A percentile compares a stretch with the other conserved stretches of the same genome.
Evolutionary conservation across 306 rosid genomes (phyloP).

Genomic region (Leucaena leucocephala): DNA sequence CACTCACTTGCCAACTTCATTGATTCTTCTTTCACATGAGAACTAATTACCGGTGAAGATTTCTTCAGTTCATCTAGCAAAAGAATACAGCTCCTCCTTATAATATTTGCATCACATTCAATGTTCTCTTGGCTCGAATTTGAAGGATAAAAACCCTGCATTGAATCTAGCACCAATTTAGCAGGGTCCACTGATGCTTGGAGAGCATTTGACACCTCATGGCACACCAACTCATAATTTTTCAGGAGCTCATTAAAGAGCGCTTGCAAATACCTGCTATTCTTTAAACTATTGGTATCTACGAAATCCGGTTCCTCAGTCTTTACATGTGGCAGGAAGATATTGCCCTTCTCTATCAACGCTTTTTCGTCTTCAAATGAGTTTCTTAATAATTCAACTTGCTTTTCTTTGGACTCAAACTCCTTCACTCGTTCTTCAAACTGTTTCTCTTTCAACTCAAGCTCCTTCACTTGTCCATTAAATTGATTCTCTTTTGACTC

Average conservation of each 20-base stretch:
- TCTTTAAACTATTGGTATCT: slow-evolving; percentile 11
- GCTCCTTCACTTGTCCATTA: slow-evolving; percentile 16
- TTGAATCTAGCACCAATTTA: slow-evolving; percentile 51
- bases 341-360: slow-evolving; percentile 25
- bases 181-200: slow-evolving; percentile 42
- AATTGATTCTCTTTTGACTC: slow-evolving; percentile 29
- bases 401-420: slow-evolving; percentile 39
- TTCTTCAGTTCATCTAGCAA: slow-evolving; percentile 47
- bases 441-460: slow-evolving; percentile 26
- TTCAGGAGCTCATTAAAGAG: slow-evolving; percentile 44
- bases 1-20: slow-evolving; percentile 47
- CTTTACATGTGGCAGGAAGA: slow-evolving; percentile 31
- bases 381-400: slow-evolving; percentile 15
- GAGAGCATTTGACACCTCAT: slow-evolving; percentile 37
- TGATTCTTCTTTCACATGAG: slow-evolving; percentile 49
- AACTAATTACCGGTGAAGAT: slow-evolving; percentile 40
- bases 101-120: slow-evolving; percentile 36
- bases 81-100: slow-evolving; percentile 47
- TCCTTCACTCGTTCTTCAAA: slow-evolving; percentile 32
- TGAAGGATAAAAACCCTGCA: slow-evolving; percentile 50
- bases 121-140: slow-evolving; percentile 11
- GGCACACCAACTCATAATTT: slow-evolving; percentile 33
- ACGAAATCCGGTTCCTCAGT: slow-evolving; percentile 18
- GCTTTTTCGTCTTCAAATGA: slow-evolving; percentile 26
- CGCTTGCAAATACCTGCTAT: slow-evolving; percentile 39